These are phyloP conservation scores for Neonectria ditissima DNA, from an alignment of 2,329 filamentous ascomycete genomes.

Conservation along the genomic window DNA sequence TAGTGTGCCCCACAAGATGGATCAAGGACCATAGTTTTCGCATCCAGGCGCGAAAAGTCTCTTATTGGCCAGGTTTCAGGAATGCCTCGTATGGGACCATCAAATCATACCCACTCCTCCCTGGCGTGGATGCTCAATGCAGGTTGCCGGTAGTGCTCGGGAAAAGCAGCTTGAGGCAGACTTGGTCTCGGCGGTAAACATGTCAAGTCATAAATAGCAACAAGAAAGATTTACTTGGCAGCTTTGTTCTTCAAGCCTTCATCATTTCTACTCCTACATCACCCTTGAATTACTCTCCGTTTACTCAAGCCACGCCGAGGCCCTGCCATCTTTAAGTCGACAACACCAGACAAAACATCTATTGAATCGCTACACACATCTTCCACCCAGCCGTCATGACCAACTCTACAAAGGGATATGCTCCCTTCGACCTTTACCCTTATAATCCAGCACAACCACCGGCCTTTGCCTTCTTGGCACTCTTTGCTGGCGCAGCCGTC, in stretches of 20 bases:
- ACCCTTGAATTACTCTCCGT: too few relatives aligned
- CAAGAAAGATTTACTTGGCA: neutral
- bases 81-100: neutral
- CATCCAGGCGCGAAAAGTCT: neutral
- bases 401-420: slow-evolving; percentile 29
- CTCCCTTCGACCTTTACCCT: slow-evolving; percentile 53
- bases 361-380: too few relatives aligned
- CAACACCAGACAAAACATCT: too few relatives aligned
- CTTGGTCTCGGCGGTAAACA: too few relatives aligned
- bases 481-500: slow-evolving; percentile 53
- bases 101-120: neutral
- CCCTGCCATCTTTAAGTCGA: too few relatives aligned
- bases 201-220: neutral
- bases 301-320: too few relatives aligned
- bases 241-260: neutral
- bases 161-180: too few relatives aligned
- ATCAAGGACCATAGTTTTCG: neutral
- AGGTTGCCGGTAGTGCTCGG: neutral
- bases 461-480: slow-evolving; percentile 33
- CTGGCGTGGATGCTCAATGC: neutral
- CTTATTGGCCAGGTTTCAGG: neutral
- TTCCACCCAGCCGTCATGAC: neutral
- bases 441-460: slow-evolving; percentile 56
- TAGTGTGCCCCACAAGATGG: neutral
- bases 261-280: too few relatives aligned